Base-by-base conservation (phyloP, 441 rosid species). In the Geranium incanum region DNA sequence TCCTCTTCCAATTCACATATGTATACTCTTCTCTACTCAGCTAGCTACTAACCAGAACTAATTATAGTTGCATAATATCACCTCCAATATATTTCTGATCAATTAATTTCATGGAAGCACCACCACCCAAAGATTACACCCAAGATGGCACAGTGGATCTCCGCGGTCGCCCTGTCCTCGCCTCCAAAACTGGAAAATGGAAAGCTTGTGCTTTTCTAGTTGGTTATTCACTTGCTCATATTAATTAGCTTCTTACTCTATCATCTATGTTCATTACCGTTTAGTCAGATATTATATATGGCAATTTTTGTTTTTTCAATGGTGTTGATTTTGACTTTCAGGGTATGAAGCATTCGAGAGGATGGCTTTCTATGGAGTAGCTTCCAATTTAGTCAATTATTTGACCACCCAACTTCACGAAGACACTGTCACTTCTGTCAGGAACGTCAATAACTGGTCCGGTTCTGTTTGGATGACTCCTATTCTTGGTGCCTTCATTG, bases 381-480 rank as follows among this genome's bases (percentile, higher is more conserved):
- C 93, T 3, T 79, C 86, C 57, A 90, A 90, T 69, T 71, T 90
- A 5, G 83, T 90, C 4, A 3, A 86, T 0, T 88, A 86, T 60
- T 52, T 90, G 82, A 84, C 96, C 0, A 81, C 38, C 68, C 85
- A 78, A 80, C 88, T 90, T 15, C 90, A 81, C 18, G 82, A 88
- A 71, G 92, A 92, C 12, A 88, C 87, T 0, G 96, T 90, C 60
- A 75, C 69, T 63, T 90, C 96, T 0, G 71, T 92, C 52, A 87
- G 88, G 36, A 88, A 88, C 23, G 96, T 90, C 19, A 90, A 93
- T 67, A 85, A 90, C 62, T 90, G 93, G 93, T 90, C 85, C 0
- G 96, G 96, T 55, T 85, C 93, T 60, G 68, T 83, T 15, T 88
- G 93, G 90, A 67, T 90, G 76, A 87, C 89, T 37, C 93, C 96